Percentiles rank a stretch among this genome's conserved stretches.
Evolutionary conservation across 768 basidiomycete genomes (phyloP).

Genomic region (Tylopilus plumbeoviolaceoides): DNA sequence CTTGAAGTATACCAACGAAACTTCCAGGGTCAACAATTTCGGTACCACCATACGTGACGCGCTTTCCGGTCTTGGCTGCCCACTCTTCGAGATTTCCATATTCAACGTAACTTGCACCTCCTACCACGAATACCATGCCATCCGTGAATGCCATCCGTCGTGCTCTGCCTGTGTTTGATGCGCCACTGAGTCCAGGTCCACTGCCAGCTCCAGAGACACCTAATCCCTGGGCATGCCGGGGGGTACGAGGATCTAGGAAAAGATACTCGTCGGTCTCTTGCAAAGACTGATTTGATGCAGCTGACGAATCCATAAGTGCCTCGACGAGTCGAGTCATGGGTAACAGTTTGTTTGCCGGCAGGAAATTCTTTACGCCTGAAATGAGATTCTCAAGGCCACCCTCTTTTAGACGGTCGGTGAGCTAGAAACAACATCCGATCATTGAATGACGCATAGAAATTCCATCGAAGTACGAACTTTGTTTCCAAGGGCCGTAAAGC

Average conservation of each 20-base stretch:
- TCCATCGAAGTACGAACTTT: slow-evolving; percentile 48
- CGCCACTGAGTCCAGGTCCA: slow-evolving; percentile 38
- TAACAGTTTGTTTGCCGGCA: slow-evolving; percentile 91
- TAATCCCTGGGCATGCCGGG: slow-evolving; percentile 49
- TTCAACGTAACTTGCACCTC: slow-evolving; percentile 96
- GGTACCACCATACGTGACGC: slow-evolving; percentile 91
- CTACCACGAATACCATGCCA: slow-evolving; percentile 90
- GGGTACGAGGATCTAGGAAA: slow-evolving; percentile 87
- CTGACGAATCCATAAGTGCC: slow-evolving; percentile 95
- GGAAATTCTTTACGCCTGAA: slow-evolving; percentile 96
- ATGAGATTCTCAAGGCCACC: slow-evolving; percentile 96
- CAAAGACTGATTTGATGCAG: slow-evolving; percentile 89
- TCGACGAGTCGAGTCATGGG: slow-evolving; percentile 91
- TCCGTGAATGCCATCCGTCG: slow-evolving; percentile 79
- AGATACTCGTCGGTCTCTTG: slow-evolving; percentile 96
- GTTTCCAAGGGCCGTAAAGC: slow-evolving; percentile 89
- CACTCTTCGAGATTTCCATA: slow-evolving; percentile 96
- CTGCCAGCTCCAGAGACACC: slow-evolving; percentile 45
- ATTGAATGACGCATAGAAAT: background rate
- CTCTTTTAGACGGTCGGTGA: slow-evolving; percentile 90
- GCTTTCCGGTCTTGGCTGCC: slow-evolving; percentile 77
- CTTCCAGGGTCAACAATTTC: slow-evolving; percentile 89
- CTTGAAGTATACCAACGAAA: slow-evolving; percentile 71
- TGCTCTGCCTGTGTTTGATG: slow-evolving; percentile 36
- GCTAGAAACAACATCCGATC: slow-evolving; percentile 39